Evolutionary conservation across 1,139 yeast genomes (phyloP), one percentile per base, ranked within the genome.

Genomic region (Yamadazyma triangularis): DNA sequence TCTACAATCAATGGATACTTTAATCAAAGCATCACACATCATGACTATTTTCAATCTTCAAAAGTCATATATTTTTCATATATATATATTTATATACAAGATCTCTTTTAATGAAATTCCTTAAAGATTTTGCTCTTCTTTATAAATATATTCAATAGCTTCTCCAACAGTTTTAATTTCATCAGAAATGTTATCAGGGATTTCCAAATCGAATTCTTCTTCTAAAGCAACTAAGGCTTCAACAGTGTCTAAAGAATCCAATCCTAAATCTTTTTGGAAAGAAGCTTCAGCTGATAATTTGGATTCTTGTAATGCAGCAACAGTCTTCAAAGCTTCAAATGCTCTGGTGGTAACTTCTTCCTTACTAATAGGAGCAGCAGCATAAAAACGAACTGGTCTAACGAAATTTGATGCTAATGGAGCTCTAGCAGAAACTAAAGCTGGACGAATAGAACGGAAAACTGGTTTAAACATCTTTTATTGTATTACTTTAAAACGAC

Each of bases 151-250:
- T 47, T 79, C 74, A 35, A 78, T 73, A 38, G 83, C 80, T 60
- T 78, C 81, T 41, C 79, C 81, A 39, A 79, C 80, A 37, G 81
- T 76, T 64, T 75, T 77, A 52, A 79, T 70, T 48, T 77, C 80
- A 51, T 79, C 85, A 31, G 85, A 77, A 38, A 77, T 69, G 53
- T 74, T 73, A 57, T 79, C 86, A 20, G 81, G 81, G 47, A 79
- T 73, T 58, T 78, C 84, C 53, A 78, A 64, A 54, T 78, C 85
- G 45, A 79, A 79, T 57, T 79, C 80, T 60, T 79, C 85, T 60
- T 79, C 85, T 50, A 79, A 73, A 36, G 84, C 83, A 48, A 79
- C 85, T 45, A 79, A 64, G 36, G 82, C 77, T 60, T 79, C 86
- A 34, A 79, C 83, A 33, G 83, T 76, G 48, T 79, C 86, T 42